phyloP scores from a whole-genome alignment of 2,329 filamentous ascomycete species.

The Xylaria sp. region DNA sequence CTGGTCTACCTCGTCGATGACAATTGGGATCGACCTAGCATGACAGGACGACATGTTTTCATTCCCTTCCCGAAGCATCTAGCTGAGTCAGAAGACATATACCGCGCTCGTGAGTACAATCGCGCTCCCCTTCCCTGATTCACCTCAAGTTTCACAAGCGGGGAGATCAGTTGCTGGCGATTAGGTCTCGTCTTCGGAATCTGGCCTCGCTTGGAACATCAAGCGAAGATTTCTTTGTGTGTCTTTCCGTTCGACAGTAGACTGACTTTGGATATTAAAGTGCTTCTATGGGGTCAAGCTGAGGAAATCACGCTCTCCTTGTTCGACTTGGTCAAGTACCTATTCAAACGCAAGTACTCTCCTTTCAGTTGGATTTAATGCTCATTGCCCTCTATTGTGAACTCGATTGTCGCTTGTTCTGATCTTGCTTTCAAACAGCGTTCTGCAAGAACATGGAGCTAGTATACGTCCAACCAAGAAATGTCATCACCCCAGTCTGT shows the following conservation, averaged over 20 bases:
- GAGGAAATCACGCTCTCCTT: slow-evolving; percentile 23
- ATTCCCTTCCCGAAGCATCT: slow-evolving; percentile 26
- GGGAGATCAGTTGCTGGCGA: not conserved
- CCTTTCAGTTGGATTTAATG: not conserved
- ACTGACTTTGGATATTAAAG: slow-evolving; percentile 23
- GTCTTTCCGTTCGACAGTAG: not conserved
- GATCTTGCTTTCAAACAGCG: slow-evolving; percentile 7
- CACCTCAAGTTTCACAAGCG: no score
- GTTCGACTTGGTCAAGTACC: slow-evolving; percentile 8
- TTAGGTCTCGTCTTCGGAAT: not conserved
- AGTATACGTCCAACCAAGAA: slow-evolving; percentile 2
- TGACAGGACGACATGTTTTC: slow-evolving; percentile 35
- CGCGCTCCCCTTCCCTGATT: not conserved
- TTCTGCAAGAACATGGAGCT: slow-evolving; percentile 25
- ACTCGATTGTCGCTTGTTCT: not conserved
- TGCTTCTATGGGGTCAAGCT: slow-evolving; percentile 15
- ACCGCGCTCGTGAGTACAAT: slow-evolving; percentile 24
- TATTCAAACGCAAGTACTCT: slow-evolving; percentile 28
- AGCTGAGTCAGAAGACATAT: not conserved
- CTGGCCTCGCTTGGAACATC: not conserved
- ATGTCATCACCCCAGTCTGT: slow-evolving; percentile 29
- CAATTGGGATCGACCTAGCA: slow-evolving; percentile 28
- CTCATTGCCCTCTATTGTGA: no score
- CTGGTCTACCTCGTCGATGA: slow-evolving; percentile 18
- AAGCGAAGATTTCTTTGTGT: not conserved